These are phyloP conservation scores for Vaccinium myrtillus DNA, from an alignment of 148 eudicot species.

Conservation along the genomic window DNA sequence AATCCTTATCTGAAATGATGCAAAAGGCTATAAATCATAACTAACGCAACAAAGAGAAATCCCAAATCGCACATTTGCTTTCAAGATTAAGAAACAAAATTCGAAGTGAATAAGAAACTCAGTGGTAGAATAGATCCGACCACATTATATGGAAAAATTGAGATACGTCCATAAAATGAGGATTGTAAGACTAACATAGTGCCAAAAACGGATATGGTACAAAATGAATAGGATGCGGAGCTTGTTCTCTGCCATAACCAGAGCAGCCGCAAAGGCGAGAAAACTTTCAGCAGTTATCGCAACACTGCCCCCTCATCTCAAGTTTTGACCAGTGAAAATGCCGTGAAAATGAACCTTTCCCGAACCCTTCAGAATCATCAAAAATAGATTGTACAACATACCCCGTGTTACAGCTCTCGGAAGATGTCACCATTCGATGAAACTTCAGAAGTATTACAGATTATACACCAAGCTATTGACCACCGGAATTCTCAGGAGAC, in stretches of 20 bases:
- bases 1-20: no score
- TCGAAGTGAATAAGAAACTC: neutral
- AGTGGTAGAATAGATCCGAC: constrained; percentile 21
- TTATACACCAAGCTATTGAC: constrained; percentile 8
- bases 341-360: neutral
- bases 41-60: neutral
- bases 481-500: constrained; percentile 6
- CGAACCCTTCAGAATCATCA: neutral
- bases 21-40: neutral
- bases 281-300: neutral
- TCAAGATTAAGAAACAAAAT: neutral
- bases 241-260: constrained; percentile 19
- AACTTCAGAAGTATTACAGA: neutral
- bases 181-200: constrained; percentile 17
- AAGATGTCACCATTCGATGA: neutral
- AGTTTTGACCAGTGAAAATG: constrained; percentile 11
- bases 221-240: constrained; percentile 19
- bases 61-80: neutral
- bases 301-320: constrained; percentile 11
- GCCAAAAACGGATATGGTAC: constrained; percentile 28
- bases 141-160: constrained; percentile 38
- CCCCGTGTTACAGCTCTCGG: neutral
- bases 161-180: constrained; percentile 41
- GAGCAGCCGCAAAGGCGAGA: constrained; percentile 10
- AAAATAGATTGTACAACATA: neutral